Base-by-base conservation (phyloP, 768 basidiomycete genomes). In the Cantharellus anzutake region DNA sequence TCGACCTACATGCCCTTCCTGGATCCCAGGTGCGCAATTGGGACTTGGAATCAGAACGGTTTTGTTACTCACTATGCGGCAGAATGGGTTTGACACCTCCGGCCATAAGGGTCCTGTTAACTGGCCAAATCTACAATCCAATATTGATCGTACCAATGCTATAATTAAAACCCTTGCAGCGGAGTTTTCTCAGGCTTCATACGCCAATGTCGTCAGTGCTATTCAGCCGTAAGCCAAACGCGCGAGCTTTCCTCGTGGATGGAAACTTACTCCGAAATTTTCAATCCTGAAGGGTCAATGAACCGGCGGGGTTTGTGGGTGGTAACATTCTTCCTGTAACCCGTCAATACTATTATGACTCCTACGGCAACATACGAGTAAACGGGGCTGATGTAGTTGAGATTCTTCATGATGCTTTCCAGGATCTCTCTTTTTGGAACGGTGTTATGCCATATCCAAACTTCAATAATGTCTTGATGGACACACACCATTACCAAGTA, bases 1-100 rank as follows among this genome's bases (percentile, higher is more conserved):
- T 94, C 42, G 91, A 92, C 71, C 76, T 87, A 1, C 86, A 89
- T 66, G 84, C 83, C 39, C 86, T 79, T 38, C 86, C 90, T 1
- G 90, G 90, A 11, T 84, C 82, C 68, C 86, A 90, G 58, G 57
- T 58, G 48, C 11, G 38, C 41, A 50, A 7, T 41, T n/a, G 7
- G 1, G 39, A 29, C 20, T 58, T 7, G 37, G 39, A 55, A 14
- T 41, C 37, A 58, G 2, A 50, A 58, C 11, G 11, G 20, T 29
- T 29, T 29, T 29, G 20, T 29, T 29, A 29, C 20, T 29, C 20
- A 29, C 20, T 29, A 29, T 29, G 20, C 20, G 20, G 20, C 20
- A 72, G 73, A 73, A 74, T 65, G 86, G 86, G 35, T 90, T 78
- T 65, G 87, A 90, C 65, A 90, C 90, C 65, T 88, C 85, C 51